phyloP scores from a whole-genome alignment of 768 basidiomycete genomes.

The Mrakia hoshinonis region DNA sequence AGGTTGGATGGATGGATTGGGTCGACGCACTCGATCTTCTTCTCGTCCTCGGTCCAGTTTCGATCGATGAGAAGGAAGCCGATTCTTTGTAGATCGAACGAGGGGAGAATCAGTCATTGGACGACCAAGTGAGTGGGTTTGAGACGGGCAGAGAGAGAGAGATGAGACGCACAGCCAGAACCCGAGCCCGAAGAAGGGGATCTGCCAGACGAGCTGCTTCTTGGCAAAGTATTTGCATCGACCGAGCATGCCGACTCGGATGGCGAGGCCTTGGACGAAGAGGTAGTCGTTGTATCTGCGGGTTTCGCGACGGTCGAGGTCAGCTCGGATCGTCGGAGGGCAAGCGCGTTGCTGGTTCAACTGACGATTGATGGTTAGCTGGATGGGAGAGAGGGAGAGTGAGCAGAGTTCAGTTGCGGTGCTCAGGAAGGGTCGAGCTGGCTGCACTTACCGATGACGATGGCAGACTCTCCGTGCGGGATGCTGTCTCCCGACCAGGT shows the following conservation, averaged over 20 bases:
- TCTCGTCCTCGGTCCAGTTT: conserved; percentile 12
- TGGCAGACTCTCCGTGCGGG: background rate
- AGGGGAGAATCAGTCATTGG: too few relatives aligned
- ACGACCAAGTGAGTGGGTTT: too few relatives aligned
- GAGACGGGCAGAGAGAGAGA: too few relatives aligned
- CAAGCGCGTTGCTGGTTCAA: background rate
- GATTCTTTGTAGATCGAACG: background rate
- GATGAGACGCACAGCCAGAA: background rate
- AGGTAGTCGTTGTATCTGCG: conserved; percentile 13
- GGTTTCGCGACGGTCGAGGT: background rate
- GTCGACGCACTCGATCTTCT: conserved; percentile 16
- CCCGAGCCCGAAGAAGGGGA: conserved; percentile 3
- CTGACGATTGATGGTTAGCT: conserved; percentile 18
- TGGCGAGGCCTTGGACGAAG: conserved; percentile 15
- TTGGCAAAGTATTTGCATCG: conserved; percentile 19
- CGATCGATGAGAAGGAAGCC: conserved; percentile 16
- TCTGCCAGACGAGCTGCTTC: conserved; percentile 18
- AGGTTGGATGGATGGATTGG: too few relatives aligned
- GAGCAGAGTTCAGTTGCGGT: background rate
- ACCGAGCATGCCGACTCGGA: background rate
- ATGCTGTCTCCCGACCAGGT: conserved; percentile 12
- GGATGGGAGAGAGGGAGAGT: background rate
- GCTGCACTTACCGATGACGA: conserved; percentile 3
- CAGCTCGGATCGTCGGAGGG: background rate
- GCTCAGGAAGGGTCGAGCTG: background rate